Conservation (phyloP, 2,329 filamentous ascomycete genomes). For the Aspergillus japonicus region DNA sequence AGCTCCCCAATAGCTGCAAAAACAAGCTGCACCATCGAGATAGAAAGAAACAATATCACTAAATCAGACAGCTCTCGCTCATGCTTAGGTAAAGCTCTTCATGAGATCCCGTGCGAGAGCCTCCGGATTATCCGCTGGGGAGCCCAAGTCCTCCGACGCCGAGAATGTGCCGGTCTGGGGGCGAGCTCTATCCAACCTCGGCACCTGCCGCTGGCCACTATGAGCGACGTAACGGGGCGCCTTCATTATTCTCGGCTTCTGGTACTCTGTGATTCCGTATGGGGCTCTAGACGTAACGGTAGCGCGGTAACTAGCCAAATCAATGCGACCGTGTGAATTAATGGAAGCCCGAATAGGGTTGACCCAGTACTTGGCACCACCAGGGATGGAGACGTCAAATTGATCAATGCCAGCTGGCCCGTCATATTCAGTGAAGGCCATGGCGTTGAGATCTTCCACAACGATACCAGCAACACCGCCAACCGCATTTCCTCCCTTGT, state of each 20-base stretch:
- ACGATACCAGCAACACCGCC: conserved; percentile 45
- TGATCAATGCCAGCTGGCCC: conserved; percentile 43
- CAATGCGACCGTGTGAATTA: conserved; percentile 46
- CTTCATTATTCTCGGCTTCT: conserved; percentile 27
- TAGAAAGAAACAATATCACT: neutral
- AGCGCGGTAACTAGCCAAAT: conserved; percentile 37
- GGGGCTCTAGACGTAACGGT: conserved; percentile 35
- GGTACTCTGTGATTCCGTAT: conserved; percentile 37
- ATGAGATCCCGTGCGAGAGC: conserved; percentile 34
- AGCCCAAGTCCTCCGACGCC: neutral
- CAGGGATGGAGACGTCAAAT: conserved; percentile 46
- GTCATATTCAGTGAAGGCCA: conserved; percentile 33
- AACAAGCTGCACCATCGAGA: conserved; percentile 4
- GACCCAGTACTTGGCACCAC: conserved; percentile 55
- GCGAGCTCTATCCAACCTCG: conserved; percentile 31
- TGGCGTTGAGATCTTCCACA: conserved; percentile 38
- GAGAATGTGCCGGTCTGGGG: neutral
- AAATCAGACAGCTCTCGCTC: neutral
- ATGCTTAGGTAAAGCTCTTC: conserved; percentile 25
- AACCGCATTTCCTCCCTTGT: conserved; percentile 32
- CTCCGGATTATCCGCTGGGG: conserved; percentile 23
- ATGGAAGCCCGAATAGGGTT: conserved; percentile 48
- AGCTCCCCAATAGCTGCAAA: conserved; percentile 13
- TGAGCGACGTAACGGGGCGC: conserved; percentile 27
- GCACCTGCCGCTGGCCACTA: conserved; percentile 27